These are phyloP conservation scores for Earliella scabrosa DNA, from an alignment of 1,284 basidiomycete species.

Conservation along the genomic window DNA sequence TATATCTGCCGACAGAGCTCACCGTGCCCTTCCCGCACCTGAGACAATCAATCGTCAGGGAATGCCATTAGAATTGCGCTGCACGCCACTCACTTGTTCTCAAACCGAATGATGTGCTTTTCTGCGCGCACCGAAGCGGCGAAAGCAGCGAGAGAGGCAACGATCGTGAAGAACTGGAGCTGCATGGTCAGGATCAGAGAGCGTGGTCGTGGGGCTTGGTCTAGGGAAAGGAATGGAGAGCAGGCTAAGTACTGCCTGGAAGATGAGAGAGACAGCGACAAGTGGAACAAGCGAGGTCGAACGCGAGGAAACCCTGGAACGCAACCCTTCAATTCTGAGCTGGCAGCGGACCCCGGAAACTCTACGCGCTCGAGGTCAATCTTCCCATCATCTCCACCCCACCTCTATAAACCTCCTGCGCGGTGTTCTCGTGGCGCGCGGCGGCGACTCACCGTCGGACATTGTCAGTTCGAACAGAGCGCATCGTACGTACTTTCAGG, in stretches of 20 bases:
- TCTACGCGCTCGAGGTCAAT: slow-evolving; percentile 12
- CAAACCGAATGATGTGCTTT: slow-evolving; percentile 40
- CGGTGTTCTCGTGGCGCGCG: no score
- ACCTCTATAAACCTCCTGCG: no score
- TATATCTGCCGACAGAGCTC: slow-evolving; percentile 12
- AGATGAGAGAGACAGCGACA: slow-evolving; percentile 4
- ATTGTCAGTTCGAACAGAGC: no score
- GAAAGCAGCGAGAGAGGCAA: slow-evolving; percentile 30
- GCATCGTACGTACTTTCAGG: no score
- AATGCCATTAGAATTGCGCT: no score
- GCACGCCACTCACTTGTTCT: slow-evolving; percentile 37
- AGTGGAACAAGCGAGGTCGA: slow-evolving; percentile 24
- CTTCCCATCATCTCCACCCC: slow-evolving; percentile 4
- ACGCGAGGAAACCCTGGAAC: slow-evolving; percentile 3
- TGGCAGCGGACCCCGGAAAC: slow-evolving; percentile 22
- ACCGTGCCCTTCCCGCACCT: slow-evolving; percentile 45
- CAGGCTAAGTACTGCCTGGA: slow-evolving; percentile 18
- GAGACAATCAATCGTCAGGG: no score
- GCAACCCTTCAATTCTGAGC: slow-evolving; percentile 1
- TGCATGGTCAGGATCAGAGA: slow-evolving; percentile 29
- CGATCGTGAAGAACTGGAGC: slow-evolving; percentile 27
- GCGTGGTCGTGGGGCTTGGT: slow-evolving; percentile 24
- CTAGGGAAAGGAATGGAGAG: slow-evolving; percentile 25
- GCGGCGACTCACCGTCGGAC: no score
- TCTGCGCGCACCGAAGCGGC: slow-evolving; percentile 36